Base-by-base conservation (phyloP, 805 yeast genomes). In the Grigorovia yakushimaensis region DNA sequence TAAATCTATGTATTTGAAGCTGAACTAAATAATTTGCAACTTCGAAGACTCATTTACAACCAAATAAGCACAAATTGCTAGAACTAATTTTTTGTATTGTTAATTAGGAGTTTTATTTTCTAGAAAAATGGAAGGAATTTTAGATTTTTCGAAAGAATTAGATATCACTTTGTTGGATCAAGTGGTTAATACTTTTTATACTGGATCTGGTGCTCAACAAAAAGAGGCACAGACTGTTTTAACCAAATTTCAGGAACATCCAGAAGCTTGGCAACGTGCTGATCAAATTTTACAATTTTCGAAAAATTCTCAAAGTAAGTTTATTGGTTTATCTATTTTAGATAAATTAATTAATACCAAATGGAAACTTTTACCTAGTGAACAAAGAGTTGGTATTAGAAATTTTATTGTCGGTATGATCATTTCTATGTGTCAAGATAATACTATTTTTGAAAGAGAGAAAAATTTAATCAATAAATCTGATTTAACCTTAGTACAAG, bases 331-430 rank as follows among this genome's bases (percentile, higher is more conserved):
- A 49, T 81, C 94, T 21, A 85, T 93, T 51, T 72, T 93, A 58
- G 96, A 93, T 68, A 88, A 85, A 58, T 75, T 93, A 61, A 89
- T 93, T 62, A 83, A 82, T 56, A 84, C 94, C 44, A 79, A 89
- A 59, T 93, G 99, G 99, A 93, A 88, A 67, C 76, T 88, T 47
- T 73, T 93, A 46, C 96, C 96, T 10, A 81, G 77, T 49, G 88
- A 82, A 39, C 96, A 93, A 69, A 78, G 96, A 56, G 72, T 84
- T 44, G 98, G 98, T 22, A 93, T 93, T 56, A 79, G 98, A 62
- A 88, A 91, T 63, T 93, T 93, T 58, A 77, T 89, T 50, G 97
- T 89, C 48, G 82, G 87, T 56, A 89, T 93, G 96, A 86, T 93
- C 59, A 84, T 93, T 51, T 75, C 88, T 20, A 77, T 91, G 76